Base-by-base conservation (phyloP, 192 early-diverging fungal species). In the Coemansia umbellata region DNA sequence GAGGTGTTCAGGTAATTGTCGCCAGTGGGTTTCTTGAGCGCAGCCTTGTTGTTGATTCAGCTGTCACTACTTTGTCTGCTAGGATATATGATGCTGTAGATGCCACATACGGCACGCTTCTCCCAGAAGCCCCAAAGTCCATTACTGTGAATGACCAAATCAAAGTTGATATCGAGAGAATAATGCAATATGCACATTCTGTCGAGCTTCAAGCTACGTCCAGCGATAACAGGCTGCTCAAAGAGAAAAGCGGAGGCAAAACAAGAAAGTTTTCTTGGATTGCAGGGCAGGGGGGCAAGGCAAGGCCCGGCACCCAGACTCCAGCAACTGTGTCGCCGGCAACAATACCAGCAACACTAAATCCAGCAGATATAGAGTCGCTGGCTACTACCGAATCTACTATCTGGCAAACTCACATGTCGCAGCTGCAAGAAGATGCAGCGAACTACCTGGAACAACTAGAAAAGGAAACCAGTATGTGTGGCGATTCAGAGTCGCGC, bases 41-140 rank as follows among this genome's bases (percentile, higher is more conserved):
- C n/a, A 39, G 37, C 0, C 39, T 68, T 47, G 72, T 75, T 19
- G 72, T 69, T 0, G 72, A 75, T 36, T 75, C 65, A n/a, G 65
- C 72, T 0, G 65, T 75, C 10, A 64, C 65, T 8, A 65, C 65
- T 8, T 50, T 75, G 39, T 55, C 72, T 0, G 58, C 64, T 0
- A 61, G 57, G 13, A 59, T 61, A 3, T 47, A 57, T n/a, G 72
- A 54, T 22, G 53, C 55, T 1, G 30, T 64, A 5, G 58, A 65
- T 32, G 36, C 53, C 2, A 62, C 58, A 9, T 62, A 52, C 44
- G 36, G 31, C 14, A 57, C 66, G 0, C 37, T 75, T 53, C 57
- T 75, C 22, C 72, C 72, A 0, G 32, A 35, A 0, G 60, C 72
- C 4, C 23, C 65, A n/a, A 35, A 41, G 23, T 31, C 60, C 39